A percentile compares a stretch with the other conserved stretches of the same genome.
Evolutionary conservation across 1,284 basidiomycete species (phyloP).

Genomic region (Blastosporella zonata): DNA sequence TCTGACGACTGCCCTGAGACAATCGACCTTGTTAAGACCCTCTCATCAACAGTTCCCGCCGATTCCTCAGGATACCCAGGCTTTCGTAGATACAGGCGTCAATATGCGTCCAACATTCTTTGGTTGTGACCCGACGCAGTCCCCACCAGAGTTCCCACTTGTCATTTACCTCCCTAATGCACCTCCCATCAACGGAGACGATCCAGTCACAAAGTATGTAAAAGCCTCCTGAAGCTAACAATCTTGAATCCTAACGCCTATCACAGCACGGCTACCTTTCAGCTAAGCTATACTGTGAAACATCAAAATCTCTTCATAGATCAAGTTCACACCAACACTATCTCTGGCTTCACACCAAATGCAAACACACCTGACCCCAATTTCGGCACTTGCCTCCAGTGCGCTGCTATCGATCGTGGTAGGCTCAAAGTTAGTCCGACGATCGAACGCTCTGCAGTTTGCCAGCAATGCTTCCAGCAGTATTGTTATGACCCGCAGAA

Average conservation of each 20-base stretch:
- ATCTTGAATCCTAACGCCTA: constrained; percentile 5
- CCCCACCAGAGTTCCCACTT: constrained; percentile 51
- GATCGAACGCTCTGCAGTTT: constrained; percentile 42
- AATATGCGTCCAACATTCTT: constrained; percentile 75
- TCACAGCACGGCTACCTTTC: constrained; percentile 47
- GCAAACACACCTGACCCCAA: constrained; percentile 45
- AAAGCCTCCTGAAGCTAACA: background rate
- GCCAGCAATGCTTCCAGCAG: constrained; percentile 47
- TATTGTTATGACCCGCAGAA: constrained; percentile 53
- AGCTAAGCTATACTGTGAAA: constrained; percentile 44
- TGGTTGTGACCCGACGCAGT: constrained; percentile 60
- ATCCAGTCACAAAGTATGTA: constrained; percentile 58
- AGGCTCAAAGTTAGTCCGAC: constrained; percentile 35
- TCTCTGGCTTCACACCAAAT: constrained; percentile 56
- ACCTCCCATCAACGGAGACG: constrained; percentile 54
- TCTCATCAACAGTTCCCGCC: constrained; percentile 64
- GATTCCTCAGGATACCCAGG: constrained; percentile 48
- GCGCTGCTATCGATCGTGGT: constrained; percentile 53
- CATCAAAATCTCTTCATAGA: constrained; percentile 50
- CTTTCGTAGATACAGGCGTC: constrained; percentile 62
- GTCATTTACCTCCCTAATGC: constrained; percentile 65
- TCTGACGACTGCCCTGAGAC: constrained; percentile 39
- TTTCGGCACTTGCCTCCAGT: constrained; percentile 53
- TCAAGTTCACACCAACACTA: constrained; percentile 48
- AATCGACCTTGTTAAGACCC: constrained; percentile 41